Evolutionary conservation across 768 basidiomycete genomes (phyloP), one percentile per base, ranked within the genome.

Genomic region (Russula abietina): DNA sequence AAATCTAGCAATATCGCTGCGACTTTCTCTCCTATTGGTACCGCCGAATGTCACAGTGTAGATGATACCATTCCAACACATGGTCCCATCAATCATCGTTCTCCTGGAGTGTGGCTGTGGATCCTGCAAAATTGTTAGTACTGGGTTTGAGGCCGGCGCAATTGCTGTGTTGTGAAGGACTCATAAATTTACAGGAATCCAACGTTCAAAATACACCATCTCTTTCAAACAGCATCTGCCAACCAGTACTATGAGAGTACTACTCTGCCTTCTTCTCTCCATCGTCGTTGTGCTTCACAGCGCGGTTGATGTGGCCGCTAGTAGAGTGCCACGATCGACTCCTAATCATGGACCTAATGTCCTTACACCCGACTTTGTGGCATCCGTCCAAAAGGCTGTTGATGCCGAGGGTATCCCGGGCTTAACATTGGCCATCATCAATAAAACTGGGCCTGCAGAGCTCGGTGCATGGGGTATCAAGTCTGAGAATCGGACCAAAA

Each of bases 391-490:
- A 24, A 8, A 46, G 1, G 4, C 52, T 9, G 5, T 60, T 8
- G 53, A 60, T 10, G 22, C 17, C 19, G 26, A 52, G 59, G 62
- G n/a, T n/a, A n/a, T n/a, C n/a, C n/a, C n/a, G n/a, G n/a, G n/a
- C n/a, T n/a, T n/a, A n/a, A n/a, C n/a, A n/a, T n/a, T n/a, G n/a
- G n/a, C n/a, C n/a, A n/a, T n/a, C n/a, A n/a, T n/a, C n/a, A n/a
- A n/a, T n/a, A n/a, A n/a, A n/a, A n/a, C n/a, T n/a, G n/a, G n/a
- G 12, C 16, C 16, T 10, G 17, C 55, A 1, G 66, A 64, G 24
- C 9, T n/a, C n/a, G 62, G 62, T 3, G 52, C n/a, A n/a, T 66
- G 62, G 65, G 62, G 59, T 14, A 60, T 41, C 38, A 64, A 38
- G 17, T 57, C 46, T 3, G 62, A 64, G 39, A 48, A 64, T 4